Percentiles rank a stretch among this genome's conserved stretches.
These are phyloP conservation scores for Gnomoniopsis sp. DNA, from an alignment of 2,329 filamentous ascomycete genomes.

Conservation along the genomic window DNA sequence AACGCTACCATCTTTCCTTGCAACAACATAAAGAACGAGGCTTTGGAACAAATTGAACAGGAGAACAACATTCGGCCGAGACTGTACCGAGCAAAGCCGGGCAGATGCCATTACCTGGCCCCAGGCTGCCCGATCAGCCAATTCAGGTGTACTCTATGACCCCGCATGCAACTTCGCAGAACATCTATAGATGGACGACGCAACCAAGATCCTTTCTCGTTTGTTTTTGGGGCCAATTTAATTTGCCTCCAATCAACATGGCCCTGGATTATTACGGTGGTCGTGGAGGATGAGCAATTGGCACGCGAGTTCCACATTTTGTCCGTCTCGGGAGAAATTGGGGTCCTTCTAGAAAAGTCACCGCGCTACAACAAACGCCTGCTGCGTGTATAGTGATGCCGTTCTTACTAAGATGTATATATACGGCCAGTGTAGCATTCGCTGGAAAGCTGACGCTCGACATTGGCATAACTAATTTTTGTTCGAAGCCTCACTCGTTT, in stretches of 20 bases:
- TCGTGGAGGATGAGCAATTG: neutral
- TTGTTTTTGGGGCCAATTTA: neutral
- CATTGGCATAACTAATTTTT: neutral
- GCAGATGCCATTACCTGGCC: no score
- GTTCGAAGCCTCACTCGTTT: neutral
- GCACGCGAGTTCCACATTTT: neutral
- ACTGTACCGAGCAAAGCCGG: constrained; percentile 4
- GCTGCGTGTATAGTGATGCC: neutral
- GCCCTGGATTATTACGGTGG: neutral
- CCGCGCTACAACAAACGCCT: no score
- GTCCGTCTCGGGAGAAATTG: neutral
- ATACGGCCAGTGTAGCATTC: neutral
- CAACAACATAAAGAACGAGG: no score
- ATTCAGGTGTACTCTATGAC: neutral
- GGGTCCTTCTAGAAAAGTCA: neutral
- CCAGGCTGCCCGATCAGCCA: neutral
- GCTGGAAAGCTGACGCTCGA: neutral
- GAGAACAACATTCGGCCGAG: neutral
- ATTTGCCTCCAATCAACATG: constrained; percentile 17
- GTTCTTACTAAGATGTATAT: neutral
- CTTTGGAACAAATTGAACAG: neutral
- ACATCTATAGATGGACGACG: neutral
- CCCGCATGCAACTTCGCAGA: neutral
- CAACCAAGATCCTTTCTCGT: neutral
- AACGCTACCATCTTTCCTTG: no score